Evolutionary conservation across 768 basidiomycete genomes (phyloP).

Genomic region (Xanthoconium purpureum): DNA sequence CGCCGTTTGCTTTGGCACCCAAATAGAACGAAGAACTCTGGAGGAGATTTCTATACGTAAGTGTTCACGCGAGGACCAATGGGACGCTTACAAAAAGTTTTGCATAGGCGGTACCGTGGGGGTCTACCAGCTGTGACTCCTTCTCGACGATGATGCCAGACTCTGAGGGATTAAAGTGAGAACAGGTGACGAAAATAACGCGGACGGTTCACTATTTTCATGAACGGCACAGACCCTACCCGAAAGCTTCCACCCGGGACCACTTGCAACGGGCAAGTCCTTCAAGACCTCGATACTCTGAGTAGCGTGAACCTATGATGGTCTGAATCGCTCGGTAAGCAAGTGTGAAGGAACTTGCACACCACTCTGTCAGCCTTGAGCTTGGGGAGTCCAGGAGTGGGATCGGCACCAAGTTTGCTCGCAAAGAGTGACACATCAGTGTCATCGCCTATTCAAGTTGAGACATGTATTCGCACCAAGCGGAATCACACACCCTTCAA

Average conservation of each 20-base stretch:
- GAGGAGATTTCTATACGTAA: background rate
- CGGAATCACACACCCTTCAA: constrained; percentile 52
- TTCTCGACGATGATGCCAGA: constrained; percentile 69
- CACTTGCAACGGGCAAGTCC: constrained; percentile 72
- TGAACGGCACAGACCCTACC: constrained; percentile 63
- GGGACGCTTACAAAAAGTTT: constrained; percentile 52
- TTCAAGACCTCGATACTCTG: constrained; percentile 80
- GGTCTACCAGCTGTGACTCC: constrained; percentile 62
- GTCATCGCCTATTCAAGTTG: constrained; percentile 40
- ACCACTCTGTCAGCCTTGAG: constrained; percentile 71
- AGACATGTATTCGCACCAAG: background rate
- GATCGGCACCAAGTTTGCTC: constrained; percentile 35
- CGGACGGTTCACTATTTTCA: constrained; percentile 68
- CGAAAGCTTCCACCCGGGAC: constrained; percentile 75
- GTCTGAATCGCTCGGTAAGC: background rate
- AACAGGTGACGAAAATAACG: background rate
- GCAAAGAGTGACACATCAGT: constrained; percentile 71
- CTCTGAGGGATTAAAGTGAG: constrained; percentile 39
- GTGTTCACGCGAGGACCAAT: background rate
- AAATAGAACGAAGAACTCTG: constrained; percentile 68
- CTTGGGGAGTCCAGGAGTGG: constrained; percentile 65
- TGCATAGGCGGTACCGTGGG: constrained; percentile 56
- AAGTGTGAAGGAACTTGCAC: constrained; percentile 21
- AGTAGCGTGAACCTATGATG: constrained; percentile 64
- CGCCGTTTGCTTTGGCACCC: constrained; percentile 61